phyloP scores from a whole-genome alignment of 345 rosid species.

The Mangifera indica region DNA sequence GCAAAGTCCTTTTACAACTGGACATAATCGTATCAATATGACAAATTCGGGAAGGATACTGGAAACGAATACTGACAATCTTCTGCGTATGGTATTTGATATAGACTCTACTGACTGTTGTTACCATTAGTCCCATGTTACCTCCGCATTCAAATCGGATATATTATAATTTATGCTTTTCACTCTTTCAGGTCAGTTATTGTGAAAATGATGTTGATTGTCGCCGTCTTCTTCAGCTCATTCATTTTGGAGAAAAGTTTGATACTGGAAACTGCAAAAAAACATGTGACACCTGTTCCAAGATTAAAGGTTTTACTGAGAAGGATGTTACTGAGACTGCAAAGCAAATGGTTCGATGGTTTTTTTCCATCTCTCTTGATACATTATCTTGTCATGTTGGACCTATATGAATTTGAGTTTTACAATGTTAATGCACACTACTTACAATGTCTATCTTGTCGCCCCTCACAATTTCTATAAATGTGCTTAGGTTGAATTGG shows the following conservation, averaged over 20 bases:
- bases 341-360: slow-evolving; percentile 71
- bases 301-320: slow-evolving; percentile 55
- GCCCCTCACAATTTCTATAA: not conserved
- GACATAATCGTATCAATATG: slow-evolving; percentile 52
- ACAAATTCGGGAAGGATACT: slow-evolving; percentile 67
- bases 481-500: slow-evolving; percentile 73
- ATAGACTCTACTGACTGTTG: slow-evolving; percentile 11
- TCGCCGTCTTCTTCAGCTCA: slow-evolving; percentile 80
- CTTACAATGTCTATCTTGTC: slow-evolving; percentile 9
- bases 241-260: slow-evolving; percentile 94
- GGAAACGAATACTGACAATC: slow-evolving; percentile 90
- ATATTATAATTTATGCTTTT: slow-evolving; percentile 18
- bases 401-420: not conserved
- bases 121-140: not conserved
- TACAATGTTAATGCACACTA: not conserved
- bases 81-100: slow-evolving; percentile 71
- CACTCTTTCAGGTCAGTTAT: slow-evolving; percentile 74
- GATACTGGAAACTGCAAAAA: slow-evolving; percentile 64
- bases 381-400: slow-evolving; percentile 9
- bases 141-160: slow-evolving; percentile 11
- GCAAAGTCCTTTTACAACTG: slow-evolving; percentile 66
- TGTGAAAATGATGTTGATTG: slow-evolving; percentile 96
- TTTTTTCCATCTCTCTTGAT: slow-evolving; percentile 7
- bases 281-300: slow-evolving; percentile 91
- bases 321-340: slow-evolving; percentile 84